Base-by-base conservation (phyloP, 1,284 basidiomycete species). In the Ganoderma meredithae region DNA sequence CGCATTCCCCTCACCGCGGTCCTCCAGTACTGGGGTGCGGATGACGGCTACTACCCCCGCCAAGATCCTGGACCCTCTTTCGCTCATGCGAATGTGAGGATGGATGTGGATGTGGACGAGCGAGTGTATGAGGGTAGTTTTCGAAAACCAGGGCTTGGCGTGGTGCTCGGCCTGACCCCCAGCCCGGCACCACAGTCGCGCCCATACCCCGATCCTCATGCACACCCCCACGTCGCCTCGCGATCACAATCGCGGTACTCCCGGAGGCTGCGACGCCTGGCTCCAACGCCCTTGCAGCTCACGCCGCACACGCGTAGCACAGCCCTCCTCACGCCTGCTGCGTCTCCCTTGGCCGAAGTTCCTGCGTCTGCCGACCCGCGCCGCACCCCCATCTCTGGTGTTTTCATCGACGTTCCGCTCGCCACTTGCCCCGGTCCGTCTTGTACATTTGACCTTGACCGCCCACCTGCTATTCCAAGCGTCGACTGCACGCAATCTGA, bases 201-300 rank as follows among this genome's bases (percentile, higher is more conserved):
- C 39, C 25, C 63, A 12, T 56, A 59, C 13, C 56, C 64, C 19
- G 63, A 66, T 41, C 60, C 55, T 31, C 58, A 67, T 58, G 31
- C 55, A 25, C 52, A 56, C 12, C n/a, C 60, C n/a, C 53, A 66
- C 33, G 40, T 36, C 10, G 33, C 47, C n/a, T 7, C 56, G 33
- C 63, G 60, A 49, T 63, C 66, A 31, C 65, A 49, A 44, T 65
- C 71, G 60, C 65, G 60, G 56, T 70, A 70, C 69, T 73, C 72
- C 25, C 67, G 60, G 67, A 69, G 72, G 39, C 67, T 73, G 43
- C 72, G 69, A n/a, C 61, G 69, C 66, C 61, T 73, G 40, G 72
- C 72, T 47, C 71, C 72, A 44, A 58, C 72, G 40, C 69, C 71
- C 59, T 69, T 73, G 25, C 65, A 69, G 61, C 67, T 73, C 58